These are phyloP conservation scores for Macrolepiota fuliginosa DNA, from an alignment of 768 basidiomycete genomes.

Conservation along the genomic window DNA sequence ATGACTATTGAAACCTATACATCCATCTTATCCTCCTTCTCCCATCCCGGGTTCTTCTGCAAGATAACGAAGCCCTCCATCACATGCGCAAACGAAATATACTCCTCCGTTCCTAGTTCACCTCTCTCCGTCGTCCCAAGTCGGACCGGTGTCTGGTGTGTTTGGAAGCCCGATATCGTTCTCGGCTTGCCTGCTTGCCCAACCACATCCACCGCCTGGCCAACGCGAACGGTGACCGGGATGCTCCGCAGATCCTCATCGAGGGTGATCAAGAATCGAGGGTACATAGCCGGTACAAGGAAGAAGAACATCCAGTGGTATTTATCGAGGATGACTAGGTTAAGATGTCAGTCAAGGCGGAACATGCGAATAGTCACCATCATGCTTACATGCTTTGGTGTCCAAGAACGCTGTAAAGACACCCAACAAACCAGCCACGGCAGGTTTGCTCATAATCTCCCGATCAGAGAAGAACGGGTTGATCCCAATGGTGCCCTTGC, in stretches of 20 bases:
- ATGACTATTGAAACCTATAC: not conserved
- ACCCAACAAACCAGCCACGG: conserved; percentile 86
- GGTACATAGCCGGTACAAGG: conserved; percentile 95
- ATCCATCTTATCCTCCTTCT: conserved; percentile 85
- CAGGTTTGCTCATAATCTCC: conserved; percentile 83
- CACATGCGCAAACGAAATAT: conserved; percentile 84
- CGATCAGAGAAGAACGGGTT: conserved; percentile 97
- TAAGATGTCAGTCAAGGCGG: conserved; percentile 7
- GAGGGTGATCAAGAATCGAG: conserved; percentile 95
- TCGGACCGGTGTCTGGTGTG: conserved; percentile 94
- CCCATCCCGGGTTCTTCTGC: conserved; percentile 90
- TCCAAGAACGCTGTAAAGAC: conserved; percentile 92
- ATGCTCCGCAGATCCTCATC: conserved; percentile 85
- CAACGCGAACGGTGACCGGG: conserved; percentile 93
- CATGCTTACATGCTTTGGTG: conserved; percentile 81
- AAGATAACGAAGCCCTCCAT: conserved; percentile 92
- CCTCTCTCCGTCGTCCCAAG: conserved; percentile 92
- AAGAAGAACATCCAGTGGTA: conserved; percentile 99
- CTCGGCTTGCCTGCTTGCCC: conserved; percentile 97
- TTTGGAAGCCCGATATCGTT: conserved; percentile 98
- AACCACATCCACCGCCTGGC: conserved; percentile 95
- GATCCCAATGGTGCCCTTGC: conserved; percentile 95
- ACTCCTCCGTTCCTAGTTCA: conserved; percentile 97
- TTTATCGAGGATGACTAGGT: conserved; percentile 87
- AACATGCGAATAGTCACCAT: not conserved